These are phyloP conservation scores for Sphaerulina populicola DNA, from an alignment of 2,329 filamentous ascomycete species.

Conservation along the genomic window DNA sequence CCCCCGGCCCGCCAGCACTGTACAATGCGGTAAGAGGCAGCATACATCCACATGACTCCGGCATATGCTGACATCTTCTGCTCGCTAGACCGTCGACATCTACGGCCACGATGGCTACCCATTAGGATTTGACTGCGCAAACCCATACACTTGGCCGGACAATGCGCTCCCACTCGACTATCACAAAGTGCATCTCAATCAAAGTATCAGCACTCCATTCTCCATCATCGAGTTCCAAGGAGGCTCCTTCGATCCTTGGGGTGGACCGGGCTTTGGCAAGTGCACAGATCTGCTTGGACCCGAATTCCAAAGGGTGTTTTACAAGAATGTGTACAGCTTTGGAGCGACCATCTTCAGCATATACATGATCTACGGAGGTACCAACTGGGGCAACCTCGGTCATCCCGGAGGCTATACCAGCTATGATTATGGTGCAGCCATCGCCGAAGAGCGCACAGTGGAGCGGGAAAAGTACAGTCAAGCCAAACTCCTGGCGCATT, in stretches of 20 bases:
- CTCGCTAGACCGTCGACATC: slow-evolving; percentile 40
- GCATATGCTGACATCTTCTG: background rate
- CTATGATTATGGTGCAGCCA: slow-evolving; percentile 55
- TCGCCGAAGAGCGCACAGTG: slow-evolving; percentile 61
- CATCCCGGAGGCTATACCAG: slow-evolving; percentile 53
- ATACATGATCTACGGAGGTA: slow-evolving; percentile 74
- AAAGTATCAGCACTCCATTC: slow-evolving; percentile 59
- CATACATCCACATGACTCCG: slow-evolving; percentile 43
- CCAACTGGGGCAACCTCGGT: slow-evolving; percentile 75
- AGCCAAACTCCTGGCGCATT: slow-evolving; percentile 66
- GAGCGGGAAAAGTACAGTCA: slow-evolving; percentile 70
- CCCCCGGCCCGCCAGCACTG: slow-evolving; percentile 46
- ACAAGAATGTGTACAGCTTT: slow-evolving; percentile 47
- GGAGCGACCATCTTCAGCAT: slow-evolving; percentile 61
- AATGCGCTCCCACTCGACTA: slow-evolving; percentile 50
- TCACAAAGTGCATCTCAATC: slow-evolving; percentile 46
- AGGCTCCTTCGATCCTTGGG: slow-evolving; percentile 61
- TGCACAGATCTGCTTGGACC: slow-evolving; percentile 59
- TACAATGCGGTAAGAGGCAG: slow-evolving; percentile 33
- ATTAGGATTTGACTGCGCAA: slow-evolving; percentile 51
- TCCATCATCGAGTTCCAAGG: slow-evolving; percentile 50
- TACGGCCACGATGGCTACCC: slow-evolving; percentile 61
- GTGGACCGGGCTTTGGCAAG: slow-evolving; percentile 59
- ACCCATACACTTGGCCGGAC: slow-evolving; percentile 54
- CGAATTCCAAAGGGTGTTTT: slow-evolving; percentile 71